Percentiles rank a stretch among this genome's conserved stretches.
phyloP scores from a whole-genome alignment of 257 asterid species.

The Solanum paucissectum region DNA sequence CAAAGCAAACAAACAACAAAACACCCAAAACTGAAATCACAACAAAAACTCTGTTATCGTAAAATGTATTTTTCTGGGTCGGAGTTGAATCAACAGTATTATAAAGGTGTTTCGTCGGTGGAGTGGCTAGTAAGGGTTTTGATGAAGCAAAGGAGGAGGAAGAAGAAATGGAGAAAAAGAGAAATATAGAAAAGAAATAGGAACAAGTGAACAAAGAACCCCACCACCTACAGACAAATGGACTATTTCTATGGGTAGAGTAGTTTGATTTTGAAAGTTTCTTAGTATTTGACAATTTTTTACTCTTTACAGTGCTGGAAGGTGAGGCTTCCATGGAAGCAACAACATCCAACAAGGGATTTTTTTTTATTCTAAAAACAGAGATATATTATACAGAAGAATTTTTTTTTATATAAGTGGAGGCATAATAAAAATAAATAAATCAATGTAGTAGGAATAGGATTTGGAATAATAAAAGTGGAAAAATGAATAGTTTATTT shows the following conservation, averaged over 20 bases:
- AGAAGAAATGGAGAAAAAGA: not conserved
- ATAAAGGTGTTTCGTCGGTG: not conserved
- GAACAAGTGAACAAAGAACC: not conserved
- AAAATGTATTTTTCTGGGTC: not conserved
- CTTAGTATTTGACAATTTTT: not conserved
- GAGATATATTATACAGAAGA: not conserved
- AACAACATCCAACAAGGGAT: not conserved
- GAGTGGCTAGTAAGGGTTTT: not conserved
- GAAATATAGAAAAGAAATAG: not conserved
- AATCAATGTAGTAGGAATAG: not conserved
- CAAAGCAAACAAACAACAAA: not conserved
- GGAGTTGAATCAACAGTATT: not conserved
- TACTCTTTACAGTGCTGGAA: not conserved
- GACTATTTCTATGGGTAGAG: not conserved
- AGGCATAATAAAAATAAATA: not conserved
- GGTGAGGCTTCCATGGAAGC: slow-evolving; percentile 1
- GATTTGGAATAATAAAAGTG: not conserved
- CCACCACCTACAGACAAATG: slow-evolving; percentile 8
- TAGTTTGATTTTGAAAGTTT: not conserved
- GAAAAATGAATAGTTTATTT: not conserved
- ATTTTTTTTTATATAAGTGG: too few relatives aligned
- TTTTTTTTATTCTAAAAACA: not conserved
- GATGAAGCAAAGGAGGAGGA: not conserved
- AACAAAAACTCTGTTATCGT: not conserved
- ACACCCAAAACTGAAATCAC: not conserved